Percentiles rank a stretch among this genome's conserved stretches.
Evolutionary conservation across 257 asterid genomes (phyloP).

Genomic region (Catharanthus roseus): DNA sequence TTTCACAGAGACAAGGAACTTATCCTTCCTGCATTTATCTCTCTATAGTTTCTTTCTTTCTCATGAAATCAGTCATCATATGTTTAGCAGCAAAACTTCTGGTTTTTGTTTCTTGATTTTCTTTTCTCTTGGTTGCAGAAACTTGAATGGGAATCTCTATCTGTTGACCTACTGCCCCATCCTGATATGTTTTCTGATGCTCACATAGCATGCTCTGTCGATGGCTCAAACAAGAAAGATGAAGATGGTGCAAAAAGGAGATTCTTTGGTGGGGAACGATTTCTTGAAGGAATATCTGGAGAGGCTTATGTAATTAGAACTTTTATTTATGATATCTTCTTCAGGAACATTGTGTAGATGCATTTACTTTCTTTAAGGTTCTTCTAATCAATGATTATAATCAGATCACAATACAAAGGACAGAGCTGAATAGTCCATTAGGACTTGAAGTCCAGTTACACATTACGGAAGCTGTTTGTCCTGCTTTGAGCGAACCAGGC

Average conservation of each 20-base stretch:
- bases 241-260: constrained; percentile 97
- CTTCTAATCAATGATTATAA: constrained; percentile 11
- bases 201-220: constrained; percentile 45
- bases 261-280: constrained; percentile 97
- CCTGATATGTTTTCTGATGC: constrained; percentile 93
- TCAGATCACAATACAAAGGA: constrained; percentile 96
- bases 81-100: not conserved
- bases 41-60: not conserved
- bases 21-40: not conserved
- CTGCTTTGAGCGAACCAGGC: constrained; percentile 99
- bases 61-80: not conserved
- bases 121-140: constrained; percentile 48
- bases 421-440: constrained; percentile 74
- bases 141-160: constrained; percentile 93
- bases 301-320: constrained; percentile 76
- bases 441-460: constrained; percentile 94
- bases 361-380: not conserved
- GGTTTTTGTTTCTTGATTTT: not conserved
- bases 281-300: constrained; percentile 93
- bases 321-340: not conserved
- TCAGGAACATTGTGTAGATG: constrained; percentile 4
- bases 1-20: not conserved
- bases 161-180: constrained; percentile 95
- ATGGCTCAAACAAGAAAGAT: constrained; percentile 63
- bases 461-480: constrained; percentile 86